These are phyloP conservation scores for Aspergillus puulaauensis DNA, from an alignment of 2,329 filamentous ascomycete genomes.

Conservation along the genomic window DNA sequence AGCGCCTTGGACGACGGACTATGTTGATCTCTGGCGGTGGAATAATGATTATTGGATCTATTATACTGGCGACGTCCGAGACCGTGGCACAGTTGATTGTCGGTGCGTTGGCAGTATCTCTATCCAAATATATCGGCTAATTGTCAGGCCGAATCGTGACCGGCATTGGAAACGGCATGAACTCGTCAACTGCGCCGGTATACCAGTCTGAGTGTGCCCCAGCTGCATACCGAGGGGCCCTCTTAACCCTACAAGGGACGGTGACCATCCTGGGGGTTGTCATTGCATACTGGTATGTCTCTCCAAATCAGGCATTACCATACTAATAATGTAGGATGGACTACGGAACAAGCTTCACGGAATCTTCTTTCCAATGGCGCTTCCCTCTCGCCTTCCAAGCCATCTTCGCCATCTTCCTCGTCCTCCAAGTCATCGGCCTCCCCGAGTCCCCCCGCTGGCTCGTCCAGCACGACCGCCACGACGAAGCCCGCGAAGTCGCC, in stretches of 20 bases:
- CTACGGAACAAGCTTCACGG: slow-evolving; percentile 42
- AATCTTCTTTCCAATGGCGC: slow-evolving; percentile 32
- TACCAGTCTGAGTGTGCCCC: slow-evolving; percentile 35
- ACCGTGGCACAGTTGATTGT: slow-evolving; percentile 48
- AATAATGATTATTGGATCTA: slow-evolving; percentile 34
- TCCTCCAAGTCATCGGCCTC: slow-evolving; percentile 26
- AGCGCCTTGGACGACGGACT: slow-evolving; percentile 43
- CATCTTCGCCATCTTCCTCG: slow-evolving; percentile 25
- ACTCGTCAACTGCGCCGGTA: slow-evolving; percentile 24
- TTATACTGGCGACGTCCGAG: slow-evolving; percentile 37
- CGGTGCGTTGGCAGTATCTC: slow-evolving; percentile 15
- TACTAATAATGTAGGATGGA: slow-evolving; percentile 31
- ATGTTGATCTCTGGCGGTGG: slow-evolving; percentile 43
- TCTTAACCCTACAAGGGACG: slow-evolving; percentile 27
- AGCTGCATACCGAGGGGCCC: slow-evolving; percentile 22
- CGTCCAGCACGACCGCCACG: slow-evolving; percentile 24
- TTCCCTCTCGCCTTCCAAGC: slow-evolving; percentile 32
- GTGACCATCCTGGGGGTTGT: slow-evolving; percentile 26
- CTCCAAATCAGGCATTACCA: not conserved
- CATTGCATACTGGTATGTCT: slow-evolving; percentile 21
- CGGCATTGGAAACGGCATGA: slow-evolving; percentile 37
- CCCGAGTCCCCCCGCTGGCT: slow-evolving; percentile 35
- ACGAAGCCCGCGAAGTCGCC: slow-evolving; percentile 25
- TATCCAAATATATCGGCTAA: not conserved
- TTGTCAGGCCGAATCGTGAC: slow-evolving; percentile 42